A percentile compares a stretch with the other conserved stretches of the same genome.
Conservation (phyloP, 75 land plant species). For the Pinus tabuliformis region DNA sequence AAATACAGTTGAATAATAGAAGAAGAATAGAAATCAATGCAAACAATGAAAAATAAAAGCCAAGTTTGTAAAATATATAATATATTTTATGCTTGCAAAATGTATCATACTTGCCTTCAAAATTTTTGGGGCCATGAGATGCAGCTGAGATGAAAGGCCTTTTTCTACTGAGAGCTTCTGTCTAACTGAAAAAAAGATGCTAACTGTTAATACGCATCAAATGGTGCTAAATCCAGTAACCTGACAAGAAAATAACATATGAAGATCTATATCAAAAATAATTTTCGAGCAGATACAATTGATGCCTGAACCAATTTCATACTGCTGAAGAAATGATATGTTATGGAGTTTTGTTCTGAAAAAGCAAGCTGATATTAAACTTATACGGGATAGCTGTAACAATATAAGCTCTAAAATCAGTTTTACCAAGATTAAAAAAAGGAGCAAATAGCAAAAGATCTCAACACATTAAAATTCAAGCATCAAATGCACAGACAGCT, state of each 20-base stretch:
- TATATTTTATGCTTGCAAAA: not conserved
- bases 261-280: not conserved
- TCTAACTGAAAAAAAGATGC: not conserved
- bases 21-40: not conserved
- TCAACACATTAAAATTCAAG: not conserved
- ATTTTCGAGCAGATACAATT: not conserved
- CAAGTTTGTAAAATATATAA: not conserved
- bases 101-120: slow-evolving; percentile 4
- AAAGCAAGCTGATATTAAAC: not conserved
- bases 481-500: not conserved
- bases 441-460: not conserved
- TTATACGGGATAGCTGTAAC: not conserved
- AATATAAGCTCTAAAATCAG: not conserved
- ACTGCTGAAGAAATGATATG: not conserved
- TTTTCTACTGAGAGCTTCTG: not conserved
- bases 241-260: not conserved
- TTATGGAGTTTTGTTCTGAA: not conserved
- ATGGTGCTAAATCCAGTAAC: not conserved
- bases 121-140: not conserved
- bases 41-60: not conserved
- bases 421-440: not conserved
- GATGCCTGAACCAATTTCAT: not conserved
- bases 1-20: not conserved
- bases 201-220: not conserved
- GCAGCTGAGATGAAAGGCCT: slow-evolving; percentile 1